These are phyloP conservation scores for Corniculantispora saksenae DNA, from an alignment of 2,329 filamentous ascomycete genomes.

Conservation along the genomic window DNA sequence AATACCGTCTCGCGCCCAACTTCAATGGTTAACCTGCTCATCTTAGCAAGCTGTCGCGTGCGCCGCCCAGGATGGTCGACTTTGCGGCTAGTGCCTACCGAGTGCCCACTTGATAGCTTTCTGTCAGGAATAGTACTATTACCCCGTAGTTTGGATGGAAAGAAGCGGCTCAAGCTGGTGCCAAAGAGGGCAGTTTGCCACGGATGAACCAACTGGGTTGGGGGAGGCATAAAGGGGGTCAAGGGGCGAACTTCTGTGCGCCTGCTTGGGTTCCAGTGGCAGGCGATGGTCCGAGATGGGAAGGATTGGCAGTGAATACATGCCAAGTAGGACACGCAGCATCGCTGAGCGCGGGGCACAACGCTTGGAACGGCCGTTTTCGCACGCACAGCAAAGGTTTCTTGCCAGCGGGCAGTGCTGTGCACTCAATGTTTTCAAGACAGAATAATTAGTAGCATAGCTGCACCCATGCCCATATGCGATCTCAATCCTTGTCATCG, in stretches of 20 bases:
- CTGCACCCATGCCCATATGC: neutral
- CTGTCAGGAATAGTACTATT: neutral
- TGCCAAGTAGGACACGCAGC: neutral
- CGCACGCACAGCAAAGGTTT: neutral
- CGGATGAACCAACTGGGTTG: neutral
- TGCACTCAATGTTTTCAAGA: neutral
- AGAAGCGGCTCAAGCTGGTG: neutral
- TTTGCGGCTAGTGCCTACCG: neutral
- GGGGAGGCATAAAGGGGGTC: neutral
- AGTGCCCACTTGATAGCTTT: neutral
- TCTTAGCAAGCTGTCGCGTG: neutral
- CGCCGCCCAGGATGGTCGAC: neutral
- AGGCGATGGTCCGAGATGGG: slow-evolving; percentile 14
- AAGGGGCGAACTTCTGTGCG: neutral
- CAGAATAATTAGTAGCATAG: neutral
- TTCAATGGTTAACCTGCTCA: neutral
- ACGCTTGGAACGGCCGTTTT: neutral
- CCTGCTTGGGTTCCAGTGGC: neutral
- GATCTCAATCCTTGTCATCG: neutral
- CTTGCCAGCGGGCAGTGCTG: neutral
- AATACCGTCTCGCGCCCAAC: neutral
- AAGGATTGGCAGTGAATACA: neutral
- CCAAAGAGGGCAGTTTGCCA: neutral
- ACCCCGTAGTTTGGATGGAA: neutral
- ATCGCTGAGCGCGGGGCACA: slow-evolving; percentile 6